These are phyloP conservation scores for Mrakia blollopis DNA, from an alignment of 768 basidiomycete species.

Conservation along the genomic window DNA sequence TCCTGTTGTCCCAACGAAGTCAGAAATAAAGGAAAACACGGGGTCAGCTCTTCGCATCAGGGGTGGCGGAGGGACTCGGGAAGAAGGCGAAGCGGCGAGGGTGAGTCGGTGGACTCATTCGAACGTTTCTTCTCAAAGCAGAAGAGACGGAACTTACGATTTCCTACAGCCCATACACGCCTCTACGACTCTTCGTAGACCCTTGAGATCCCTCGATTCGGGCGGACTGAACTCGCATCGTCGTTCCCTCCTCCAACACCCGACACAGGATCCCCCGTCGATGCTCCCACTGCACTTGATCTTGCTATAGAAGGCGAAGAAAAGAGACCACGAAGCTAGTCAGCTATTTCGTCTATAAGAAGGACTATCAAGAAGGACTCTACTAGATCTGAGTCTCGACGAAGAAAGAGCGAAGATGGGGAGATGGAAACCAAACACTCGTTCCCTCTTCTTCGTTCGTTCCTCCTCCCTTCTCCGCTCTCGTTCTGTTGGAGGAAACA, in stretches of 20 bases:
- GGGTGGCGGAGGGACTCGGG: not conserved
- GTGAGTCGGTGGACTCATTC: not conserved
- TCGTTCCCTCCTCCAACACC: not conserved
- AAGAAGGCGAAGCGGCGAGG: not conserved
- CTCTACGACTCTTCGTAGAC: not conserved
- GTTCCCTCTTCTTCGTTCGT: not conserved
- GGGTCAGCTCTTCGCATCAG: not conserved
- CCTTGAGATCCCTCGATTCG: not conserved
- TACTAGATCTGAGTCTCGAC: not conserved
- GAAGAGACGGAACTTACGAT: not conserved
- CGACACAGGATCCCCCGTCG: not conserved
- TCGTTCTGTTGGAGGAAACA: not conserved
- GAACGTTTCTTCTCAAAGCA: not conserved
- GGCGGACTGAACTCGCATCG: not conserved
- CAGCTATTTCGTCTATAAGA: not conserved
- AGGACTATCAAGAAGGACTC: too few species aligned
- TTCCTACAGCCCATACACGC: not conserved
- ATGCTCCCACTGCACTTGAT: not conserved
- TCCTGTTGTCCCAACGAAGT: not conserved
- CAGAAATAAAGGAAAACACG: not conserved
- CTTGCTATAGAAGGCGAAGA: not conserved
- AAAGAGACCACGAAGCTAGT: not conserved
- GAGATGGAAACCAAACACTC: not conserved
- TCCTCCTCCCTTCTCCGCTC: not conserved
- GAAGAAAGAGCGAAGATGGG: not conserved